phyloP scores from a whole-genome alignment of 495 filamentous ascomycete genomes.

The Daldinia grandis region DNA sequence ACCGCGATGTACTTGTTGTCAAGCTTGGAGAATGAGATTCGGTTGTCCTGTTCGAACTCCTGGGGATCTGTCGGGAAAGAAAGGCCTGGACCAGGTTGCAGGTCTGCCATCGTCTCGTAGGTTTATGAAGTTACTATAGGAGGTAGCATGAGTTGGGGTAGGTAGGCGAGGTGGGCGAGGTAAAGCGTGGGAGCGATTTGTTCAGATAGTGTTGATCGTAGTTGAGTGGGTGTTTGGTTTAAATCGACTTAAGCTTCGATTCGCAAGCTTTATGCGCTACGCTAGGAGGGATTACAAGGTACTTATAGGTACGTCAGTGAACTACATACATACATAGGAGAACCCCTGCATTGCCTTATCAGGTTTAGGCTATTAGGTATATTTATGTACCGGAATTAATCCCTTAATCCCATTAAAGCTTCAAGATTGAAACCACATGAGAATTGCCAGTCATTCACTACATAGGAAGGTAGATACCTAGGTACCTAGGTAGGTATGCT shows the following conservation, averaged over 20 bases:
- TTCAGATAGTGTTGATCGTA: not conserved
- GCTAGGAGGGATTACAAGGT: not conserved
- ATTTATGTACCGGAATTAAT: not conserved
- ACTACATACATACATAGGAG: too few relatives aligned
- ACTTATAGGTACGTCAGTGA: slow-evolving; percentile 2
- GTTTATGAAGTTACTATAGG: not conserved
- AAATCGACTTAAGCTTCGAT: slow-evolving; percentile 12
- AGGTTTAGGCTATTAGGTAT: not conserved
- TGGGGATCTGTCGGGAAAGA: slow-evolving; percentile 74
- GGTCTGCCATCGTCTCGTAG: slow-evolving; percentile 33
- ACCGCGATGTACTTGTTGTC: slow-evolving; percentile 85
- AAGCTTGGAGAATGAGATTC: slow-evolving; percentile 84
- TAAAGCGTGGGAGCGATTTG: not conserved
- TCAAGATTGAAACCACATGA: too few relatives aligned
- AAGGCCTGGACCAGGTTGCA: slow-evolving; percentile 34
- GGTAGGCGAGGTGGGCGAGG: not conserved
- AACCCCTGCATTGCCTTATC: slow-evolving; percentile 9
- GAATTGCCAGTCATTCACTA: too few relatives aligned
- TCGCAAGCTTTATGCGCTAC: slow-evolving; percentile 6
- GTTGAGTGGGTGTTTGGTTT: slow-evolving; percentile 11
- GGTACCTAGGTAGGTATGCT: too few relatives aligned
- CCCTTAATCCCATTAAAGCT: too few relatives aligned
- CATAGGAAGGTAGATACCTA: too few relatives aligned
- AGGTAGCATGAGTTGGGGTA: not conserved
- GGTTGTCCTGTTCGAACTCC: slow-evolving; percentile 82